phyloP scores from a whole-genome alignment of 2,329 filamentous ascomycete species.

The Mollisiaceae sp. region DNA sequence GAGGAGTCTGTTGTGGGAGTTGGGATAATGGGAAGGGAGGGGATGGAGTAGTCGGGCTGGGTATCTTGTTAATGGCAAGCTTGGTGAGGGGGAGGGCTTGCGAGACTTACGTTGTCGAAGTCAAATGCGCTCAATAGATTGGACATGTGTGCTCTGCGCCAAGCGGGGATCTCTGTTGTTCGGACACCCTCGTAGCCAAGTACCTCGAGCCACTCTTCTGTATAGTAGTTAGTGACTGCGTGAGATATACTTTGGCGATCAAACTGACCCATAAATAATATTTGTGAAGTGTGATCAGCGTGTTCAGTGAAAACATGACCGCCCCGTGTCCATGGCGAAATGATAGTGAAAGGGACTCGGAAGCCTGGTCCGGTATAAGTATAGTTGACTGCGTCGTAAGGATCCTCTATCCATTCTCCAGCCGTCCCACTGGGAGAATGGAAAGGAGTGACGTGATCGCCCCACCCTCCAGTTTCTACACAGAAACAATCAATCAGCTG shows the following conservation, averaged over 20 bases:
- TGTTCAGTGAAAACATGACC: slow-evolving; percentile 59
- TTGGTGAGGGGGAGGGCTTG: neutral
- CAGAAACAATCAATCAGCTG: neutral
- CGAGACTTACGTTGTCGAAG: slow-evolving; percentile 39
- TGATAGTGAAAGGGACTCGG: slow-evolving; percentile 58
- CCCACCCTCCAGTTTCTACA: slow-evolving; percentile 57
- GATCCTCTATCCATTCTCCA: slow-evolving; percentile 58
- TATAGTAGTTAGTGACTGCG: neutral
- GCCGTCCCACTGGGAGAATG: slow-evolving; percentile 54
- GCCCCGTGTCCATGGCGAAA: slow-evolving; percentile 60
- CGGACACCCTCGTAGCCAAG: slow-evolving; percentile 46
- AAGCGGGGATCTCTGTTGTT: slow-evolving; percentile 50
- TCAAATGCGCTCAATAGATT: slow-evolving; percentile 55
- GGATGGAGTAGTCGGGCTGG: slow-evolving; percentile 54
- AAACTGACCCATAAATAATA: slow-evolving; percentile 50
- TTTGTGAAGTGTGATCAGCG: slow-evolving; percentile 59
- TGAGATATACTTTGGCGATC: neutral
- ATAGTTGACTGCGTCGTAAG: slow-evolving; percentile 48
- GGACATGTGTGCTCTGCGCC: slow-evolving; percentile 54
- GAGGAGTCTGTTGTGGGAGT: slow-evolving; percentile 48
- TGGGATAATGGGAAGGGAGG: slow-evolving; percentile 50
- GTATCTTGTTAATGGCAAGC: neutral
- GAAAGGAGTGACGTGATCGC: slow-evolving; percentile 59
- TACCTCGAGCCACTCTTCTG: slow-evolving; percentile 53
- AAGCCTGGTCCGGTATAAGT: slow-evolving; percentile 51